These are phyloP conservation scores for Neoarthrinium moseri DNA, from an alignment of 2,329 filamentous ascomycete species.

Conservation along the genomic window DNA sequence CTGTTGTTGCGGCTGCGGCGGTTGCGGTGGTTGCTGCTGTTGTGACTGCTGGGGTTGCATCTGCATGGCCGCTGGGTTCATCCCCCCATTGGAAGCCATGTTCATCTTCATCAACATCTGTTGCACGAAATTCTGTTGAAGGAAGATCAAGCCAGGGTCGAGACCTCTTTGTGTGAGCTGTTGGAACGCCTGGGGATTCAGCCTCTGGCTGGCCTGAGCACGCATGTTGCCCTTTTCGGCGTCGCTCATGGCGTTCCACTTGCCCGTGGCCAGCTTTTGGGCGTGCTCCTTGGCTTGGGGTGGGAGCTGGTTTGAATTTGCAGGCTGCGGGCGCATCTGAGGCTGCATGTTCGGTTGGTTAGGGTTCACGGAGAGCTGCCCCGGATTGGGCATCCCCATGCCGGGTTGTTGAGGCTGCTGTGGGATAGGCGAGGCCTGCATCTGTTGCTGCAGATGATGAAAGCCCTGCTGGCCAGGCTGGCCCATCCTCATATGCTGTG, in stretches of 20 bases:
- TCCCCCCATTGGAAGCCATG: conserved; percentile 5
- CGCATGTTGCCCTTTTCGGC: conserved; percentile 42
- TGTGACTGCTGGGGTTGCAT: conserved; percentile 13
- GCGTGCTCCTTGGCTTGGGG: conserved; percentile 45
- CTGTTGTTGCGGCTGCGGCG: conserved; percentile 26
- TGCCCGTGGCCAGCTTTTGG: conserved; percentile 40
- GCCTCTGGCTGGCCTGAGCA: conserved; percentile 33
- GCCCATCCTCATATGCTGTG: conserved; percentile 52
- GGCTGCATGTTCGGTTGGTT: conserved; percentile 29
- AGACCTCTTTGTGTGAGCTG: conserved; percentile 43
- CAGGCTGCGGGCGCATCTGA: conserved; percentile 25
- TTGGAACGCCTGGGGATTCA: conserved; percentile 37
- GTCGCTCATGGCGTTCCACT: conserved; percentile 40
- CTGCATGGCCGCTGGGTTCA: conserved; percentile 22
- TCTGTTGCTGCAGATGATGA: conserved; percentile 57
- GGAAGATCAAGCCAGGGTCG: conserved; percentile 51
- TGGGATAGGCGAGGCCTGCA: conserved; percentile 53
- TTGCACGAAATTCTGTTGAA: conserved; percentile 44
- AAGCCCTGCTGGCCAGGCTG: conserved; percentile 53
- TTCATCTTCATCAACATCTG: conserved; percentile 12
- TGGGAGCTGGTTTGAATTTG: conserved; percentile 32
- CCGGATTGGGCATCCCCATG: conserved; percentile 41
- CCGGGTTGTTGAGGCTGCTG: conserved; percentile 41
- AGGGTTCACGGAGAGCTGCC: conserved; percentile 26
- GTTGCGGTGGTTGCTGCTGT: conserved; percentile 9